Evolutionary conservation across 73 alveolate species (phyloP).

Genomic region (Tetrahymena malaccensis): DNA sequence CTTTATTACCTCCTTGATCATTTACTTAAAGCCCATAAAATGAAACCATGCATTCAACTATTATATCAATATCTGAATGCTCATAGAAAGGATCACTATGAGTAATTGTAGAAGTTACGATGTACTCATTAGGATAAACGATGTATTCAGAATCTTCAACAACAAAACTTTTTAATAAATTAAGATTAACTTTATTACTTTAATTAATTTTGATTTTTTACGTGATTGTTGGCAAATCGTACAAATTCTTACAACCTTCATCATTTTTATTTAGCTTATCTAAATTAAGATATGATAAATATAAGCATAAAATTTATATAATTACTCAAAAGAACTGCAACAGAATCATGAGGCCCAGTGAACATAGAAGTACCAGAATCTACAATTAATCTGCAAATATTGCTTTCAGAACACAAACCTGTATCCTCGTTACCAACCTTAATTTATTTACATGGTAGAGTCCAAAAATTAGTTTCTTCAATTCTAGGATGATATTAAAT

Average conservation of each 20-base stretch:
- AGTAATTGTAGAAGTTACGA: slow-evolving; percentile 20
- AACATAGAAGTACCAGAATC: slow-evolving; percentile 50
- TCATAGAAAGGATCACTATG: slow-evolving; percentile 22
- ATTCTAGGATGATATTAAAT: slow-evolving; percentile 14
- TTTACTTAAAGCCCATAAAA: neutral
- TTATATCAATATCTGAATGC: slow-evolving; percentile 22
- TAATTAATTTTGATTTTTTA: slow-evolving; percentile 10
- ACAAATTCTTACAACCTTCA: neutral
- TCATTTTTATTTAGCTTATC: neutral
- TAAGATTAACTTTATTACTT: slow-evolving; percentile 5
- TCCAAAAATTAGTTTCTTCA: slow-evolving; percentile 43
- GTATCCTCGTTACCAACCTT: slow-evolving; percentile 29
- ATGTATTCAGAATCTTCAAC: slow-evolving; percentile 38
- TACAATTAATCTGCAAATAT: slow-evolving; percentile 33
- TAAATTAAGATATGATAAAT: neutral
- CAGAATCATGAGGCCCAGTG: slow-evolving; percentile 43
- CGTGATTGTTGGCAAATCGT: neutral
- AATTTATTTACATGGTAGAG: slow-evolving; percentile 39
- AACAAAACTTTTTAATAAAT: slow-evolving; percentile 37
- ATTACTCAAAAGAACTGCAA: slow-evolving; percentile 13
- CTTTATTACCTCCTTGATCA: neutral
- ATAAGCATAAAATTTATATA: neutral
- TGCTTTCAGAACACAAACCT: slow-evolving; percentile 17
- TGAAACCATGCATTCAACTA: slow-evolving; percentile 22
- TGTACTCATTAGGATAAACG: slow-evolving; percentile 38